phyloP scores from a whole-genome alignment of 169 alveolate genomes.

The Cryptosporidium viatorum region DNA sequence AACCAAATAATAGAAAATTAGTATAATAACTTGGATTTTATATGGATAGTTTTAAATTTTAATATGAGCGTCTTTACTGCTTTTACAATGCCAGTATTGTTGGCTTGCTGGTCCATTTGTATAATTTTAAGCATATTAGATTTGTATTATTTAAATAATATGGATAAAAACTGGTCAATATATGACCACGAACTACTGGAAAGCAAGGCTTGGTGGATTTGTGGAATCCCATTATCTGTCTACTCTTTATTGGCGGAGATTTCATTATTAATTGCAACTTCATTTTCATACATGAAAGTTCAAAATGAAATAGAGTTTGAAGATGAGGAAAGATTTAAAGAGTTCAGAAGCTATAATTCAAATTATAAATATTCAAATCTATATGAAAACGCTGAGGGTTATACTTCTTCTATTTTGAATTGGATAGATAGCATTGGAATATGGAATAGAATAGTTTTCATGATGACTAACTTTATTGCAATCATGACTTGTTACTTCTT shows the following conservation, averaged over 20 bases:
- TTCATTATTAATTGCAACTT: conserved; percentile 20
- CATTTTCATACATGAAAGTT: conserved; percentile 27
- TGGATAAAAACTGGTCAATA: conserved; percentile 28
- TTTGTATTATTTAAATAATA: conserved; percentile 34
- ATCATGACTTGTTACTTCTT: conserved; percentile 11
- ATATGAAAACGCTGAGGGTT: conserved; percentile 25
- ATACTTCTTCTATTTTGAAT: conserved; percentile 9
- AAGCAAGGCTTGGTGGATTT: conserved; percentile 65
- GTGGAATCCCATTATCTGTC: conserved; percentile 54
- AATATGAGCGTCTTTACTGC: conserved; percentile 33
- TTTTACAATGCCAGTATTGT: conserved; percentile 15
- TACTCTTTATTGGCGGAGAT: conserved; percentile 44
- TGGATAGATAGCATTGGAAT: conserved; percentile 66
- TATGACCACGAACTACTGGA: conserved; percentile 40
- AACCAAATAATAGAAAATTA: not conserved
- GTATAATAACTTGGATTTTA: not conserved
- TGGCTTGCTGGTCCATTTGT: conserved; percentile 34
- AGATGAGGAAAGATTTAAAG: conserved; percentile 15
- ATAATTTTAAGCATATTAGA: conserved; percentile 50
- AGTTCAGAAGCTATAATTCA: conserved; percentile 40
- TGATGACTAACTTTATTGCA: conserved; percentile 36
- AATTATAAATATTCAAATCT: conserved; percentile 14
- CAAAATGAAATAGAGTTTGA: conserved; percentile 21
- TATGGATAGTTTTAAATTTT: not conserved
- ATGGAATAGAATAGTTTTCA: conserved; percentile 57